phyloP scores from a whole-genome alignment of 768 basidiomycete species.

The Boletus sp. region DNA sequence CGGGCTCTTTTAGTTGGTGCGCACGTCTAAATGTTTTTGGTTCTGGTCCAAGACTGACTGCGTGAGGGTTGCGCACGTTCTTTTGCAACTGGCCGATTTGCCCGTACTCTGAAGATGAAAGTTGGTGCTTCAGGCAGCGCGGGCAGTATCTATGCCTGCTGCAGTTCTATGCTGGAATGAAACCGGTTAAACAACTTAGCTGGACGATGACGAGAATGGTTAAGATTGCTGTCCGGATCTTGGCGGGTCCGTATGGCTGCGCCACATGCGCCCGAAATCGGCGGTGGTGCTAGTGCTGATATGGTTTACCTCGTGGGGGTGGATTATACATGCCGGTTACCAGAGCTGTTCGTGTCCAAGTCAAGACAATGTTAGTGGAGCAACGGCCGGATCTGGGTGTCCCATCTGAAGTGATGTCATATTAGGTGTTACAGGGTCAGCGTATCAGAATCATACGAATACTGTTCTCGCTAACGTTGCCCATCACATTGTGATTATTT shows the following conservation, averaged over 20 bases:
- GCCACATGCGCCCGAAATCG: not conserved
- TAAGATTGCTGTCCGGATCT: slow-evolving; percentile 5
- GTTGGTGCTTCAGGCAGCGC: not conserved
- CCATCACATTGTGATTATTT: not conserved
- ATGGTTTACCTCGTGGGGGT: not conserved
- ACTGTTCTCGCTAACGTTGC: not conserved
- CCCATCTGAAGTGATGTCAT: not conserved
- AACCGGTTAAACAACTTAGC: not conserved
- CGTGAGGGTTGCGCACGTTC: not conserved
- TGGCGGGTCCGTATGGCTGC: not conserved
- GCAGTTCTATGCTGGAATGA: not conserved
- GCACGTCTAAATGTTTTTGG: not conserved
- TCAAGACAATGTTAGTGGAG: not conserved
- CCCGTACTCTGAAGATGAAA: not conserved
- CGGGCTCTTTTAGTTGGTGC: no score
- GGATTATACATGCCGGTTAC: not conserved
- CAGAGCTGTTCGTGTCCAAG: not conserved
- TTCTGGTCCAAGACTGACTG: not conserved
- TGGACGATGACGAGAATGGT: not conserved
- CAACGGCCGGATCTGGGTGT: not conserved
- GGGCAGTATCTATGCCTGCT: not conserved
- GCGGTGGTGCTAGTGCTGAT: not conserved
- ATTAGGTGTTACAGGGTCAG: not conserved
- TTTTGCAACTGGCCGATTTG: not conserved
- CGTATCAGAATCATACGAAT: not conserved